phyloP scores from a whole-genome alignment of 176 grass and related monocot genomes.

The Thinopyrum elongatum region DNA sequence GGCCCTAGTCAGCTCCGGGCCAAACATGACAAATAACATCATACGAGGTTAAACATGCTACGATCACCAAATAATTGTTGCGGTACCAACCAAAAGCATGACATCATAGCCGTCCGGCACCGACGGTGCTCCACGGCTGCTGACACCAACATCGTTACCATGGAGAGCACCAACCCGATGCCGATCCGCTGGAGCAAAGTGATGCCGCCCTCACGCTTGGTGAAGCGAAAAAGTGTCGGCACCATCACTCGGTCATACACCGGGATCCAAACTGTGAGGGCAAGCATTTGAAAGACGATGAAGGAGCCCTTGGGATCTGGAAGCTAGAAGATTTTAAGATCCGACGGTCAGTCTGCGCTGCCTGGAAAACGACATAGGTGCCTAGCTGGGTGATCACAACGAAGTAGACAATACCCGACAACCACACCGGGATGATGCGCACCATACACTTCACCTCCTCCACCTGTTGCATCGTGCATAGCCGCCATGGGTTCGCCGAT shows the following conservation, averaged over 20 bases:
- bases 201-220: constrained; percentile 41
- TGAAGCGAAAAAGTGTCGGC: constrained; percentile 37
- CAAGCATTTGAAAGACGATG: constrained; percentile 65
- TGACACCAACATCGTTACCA: constrained; percentile 38
- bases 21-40: no score
- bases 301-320: constrained; percentile 23
- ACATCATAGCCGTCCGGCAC: constrained; percentile 11
- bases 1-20: no score
- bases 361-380: constrained; percentile 69
- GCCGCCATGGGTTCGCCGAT: neutral
- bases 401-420: constrained; percentile 51
- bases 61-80: constrained; percentile 25
- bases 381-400: constrained; percentile 39
- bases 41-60: no score
- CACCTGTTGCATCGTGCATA: constrained; percentile 73
- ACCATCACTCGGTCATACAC: constrained; percentile 65
- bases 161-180: constrained; percentile 26
- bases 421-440: constrained; percentile 66
- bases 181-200: constrained; percentile 34
- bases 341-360: constrained; percentile 55
- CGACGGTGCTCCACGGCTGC: constrained; percentile 46
- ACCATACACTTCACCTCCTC: constrained; percentile 32
- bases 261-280: neutral
- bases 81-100: constrained; percentile 50
- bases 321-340: constrained; percentile 27